Conservation (phyloP, 2,329 filamentous ascomycete species). For the Cordyceps cicadae region DNA sequence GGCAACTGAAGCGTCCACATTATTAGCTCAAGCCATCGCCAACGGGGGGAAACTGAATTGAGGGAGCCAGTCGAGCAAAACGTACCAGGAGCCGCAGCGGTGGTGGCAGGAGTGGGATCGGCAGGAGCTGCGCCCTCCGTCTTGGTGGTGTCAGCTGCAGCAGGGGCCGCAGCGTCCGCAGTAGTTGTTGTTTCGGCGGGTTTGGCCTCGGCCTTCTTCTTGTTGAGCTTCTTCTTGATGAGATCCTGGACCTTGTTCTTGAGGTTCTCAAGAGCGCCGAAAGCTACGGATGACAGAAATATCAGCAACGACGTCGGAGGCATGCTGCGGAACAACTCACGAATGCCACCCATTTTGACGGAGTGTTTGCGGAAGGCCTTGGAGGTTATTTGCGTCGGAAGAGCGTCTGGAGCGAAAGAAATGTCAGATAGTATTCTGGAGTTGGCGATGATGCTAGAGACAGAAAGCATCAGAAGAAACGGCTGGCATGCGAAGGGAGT, state of each 20-base stretch:
- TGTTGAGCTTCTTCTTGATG: constrained; percentile 40
- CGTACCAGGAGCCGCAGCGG: constrained; percentile 14
- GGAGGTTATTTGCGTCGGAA: constrained; percentile 15
- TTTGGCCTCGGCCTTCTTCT: constrained; percentile 22
- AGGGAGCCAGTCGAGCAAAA: not conserved
- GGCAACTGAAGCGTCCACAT: constrained; percentile 13
- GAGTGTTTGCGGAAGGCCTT: not conserved
- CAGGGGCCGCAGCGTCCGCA: constrained; percentile 13
- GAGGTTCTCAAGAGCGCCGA: constrained; percentile 44
- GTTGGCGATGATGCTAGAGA: constrained; percentile 4
- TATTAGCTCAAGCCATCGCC: constrained; percentile 7
- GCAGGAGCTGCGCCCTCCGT: constrained; percentile 15
- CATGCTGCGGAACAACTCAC: constrained; percentile 29
- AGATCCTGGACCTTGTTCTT: constrained; percentile 47
- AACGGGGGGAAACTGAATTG: not conserved
- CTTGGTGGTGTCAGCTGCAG: constrained; percentile 18
- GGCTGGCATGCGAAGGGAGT: not conserved
- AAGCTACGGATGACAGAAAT: constrained; percentile 26
- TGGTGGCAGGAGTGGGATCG: constrained; percentile 19
- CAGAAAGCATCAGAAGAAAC: not conserved
- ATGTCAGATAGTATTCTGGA: constrained; percentile 6
- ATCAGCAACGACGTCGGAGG: not conserved
- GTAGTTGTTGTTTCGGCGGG: constrained; percentile 14
- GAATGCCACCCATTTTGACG: constrained; percentile 43
- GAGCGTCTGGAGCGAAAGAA: constrained; percentile 1